These are phyloP conservation scores for Pythium folliculosum DNA, from an alignment of 352 stramenopile genomes.

Conservation along the genomic window DNA sequence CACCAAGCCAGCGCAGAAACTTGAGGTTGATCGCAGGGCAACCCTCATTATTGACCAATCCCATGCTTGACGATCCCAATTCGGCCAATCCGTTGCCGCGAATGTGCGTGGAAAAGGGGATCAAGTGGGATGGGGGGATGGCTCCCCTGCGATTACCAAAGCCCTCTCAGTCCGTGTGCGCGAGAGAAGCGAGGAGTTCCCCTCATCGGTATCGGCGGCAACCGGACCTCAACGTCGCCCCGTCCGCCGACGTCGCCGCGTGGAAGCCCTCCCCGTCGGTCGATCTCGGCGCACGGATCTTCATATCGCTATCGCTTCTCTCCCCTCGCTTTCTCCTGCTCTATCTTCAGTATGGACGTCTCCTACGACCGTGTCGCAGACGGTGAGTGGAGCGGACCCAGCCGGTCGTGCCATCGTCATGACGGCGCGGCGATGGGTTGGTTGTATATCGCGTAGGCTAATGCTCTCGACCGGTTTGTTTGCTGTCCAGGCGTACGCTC, in stretches of 20 bases:
- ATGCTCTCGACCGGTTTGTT: background rate
- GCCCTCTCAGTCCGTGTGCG: background rate
- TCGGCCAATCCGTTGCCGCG: conserved; percentile 2
- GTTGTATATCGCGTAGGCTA: conserved; percentile 6
- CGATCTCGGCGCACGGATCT: background rate
- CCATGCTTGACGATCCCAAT: background rate
- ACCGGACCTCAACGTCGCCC: background rate
- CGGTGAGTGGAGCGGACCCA: conserved; percentile 1
- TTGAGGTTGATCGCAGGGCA: background rate
- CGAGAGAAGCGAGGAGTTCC: conserved; percentile 4
- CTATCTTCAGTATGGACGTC: background rate
- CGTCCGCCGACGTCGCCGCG: background rate
- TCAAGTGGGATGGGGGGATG: conserved; percentile 7
- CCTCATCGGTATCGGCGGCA: background rate
- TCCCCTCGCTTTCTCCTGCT: background rate
- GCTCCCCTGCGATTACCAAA: conserved; percentile 5
- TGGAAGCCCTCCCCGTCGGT: background rate
- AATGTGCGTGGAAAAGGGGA: conserved; percentile 24
- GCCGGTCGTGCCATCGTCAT: conserved; percentile 8
- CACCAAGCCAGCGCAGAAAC: background rate
- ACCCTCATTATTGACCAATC: background rate
- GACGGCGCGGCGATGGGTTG: background rate
- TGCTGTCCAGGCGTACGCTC: background rate
- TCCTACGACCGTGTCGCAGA: conserved; percentile 4
- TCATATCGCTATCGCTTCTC: background rate